Base-by-base conservation (phyloP, 108 stramenopile genomes). In the Schizochytrium sp. region DNA sequence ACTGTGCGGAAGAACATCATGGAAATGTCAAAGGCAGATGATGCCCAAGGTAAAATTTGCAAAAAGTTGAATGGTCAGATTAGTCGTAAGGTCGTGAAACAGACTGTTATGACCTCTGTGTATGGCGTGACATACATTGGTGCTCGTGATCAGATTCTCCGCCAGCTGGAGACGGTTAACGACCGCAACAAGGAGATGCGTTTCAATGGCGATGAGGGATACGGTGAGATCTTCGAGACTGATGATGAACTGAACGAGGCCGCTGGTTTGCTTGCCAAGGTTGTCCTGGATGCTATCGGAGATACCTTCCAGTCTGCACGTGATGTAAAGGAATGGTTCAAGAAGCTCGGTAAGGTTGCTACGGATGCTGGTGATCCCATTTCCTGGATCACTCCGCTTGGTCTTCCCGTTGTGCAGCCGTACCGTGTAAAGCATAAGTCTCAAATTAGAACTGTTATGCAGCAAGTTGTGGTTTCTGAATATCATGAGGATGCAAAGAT, bases 21-120 rank as follows among this genome's bases (percentile, higher is more conserved):
- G 64, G 64, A 69, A 69, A 69, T 28, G 12, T 7, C 64, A 44
- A 8, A 69, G 28, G 90, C 72, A 47, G 88, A 55, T 88, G 46
- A 59, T 42, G 89, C 92, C 91, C 45, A 92, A 58, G 41, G 76
- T 88, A 1, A 0, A 93, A 92, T 72, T 91, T 42, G 88, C n/a
- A 91, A 61, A 93, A 97, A 57, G 89, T 94, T 98, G 50, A 92
- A 96, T 72, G 98, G 97, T 13, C 89, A 96, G 38, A 96, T 99
- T 87, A 95, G 95, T 88, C 95, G 99, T 55, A 98, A 98, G 87
- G 98, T 98, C 7, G 97, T 99, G 72, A 99, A 99, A 92, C 95
- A 99, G 91, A 99, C 99, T 60, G 98, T 99, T n/a, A 99, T 99
- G 99, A 99, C 99, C 55, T 96, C 96, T 64, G 99, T 99, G 7